A percentile compares a stretch with the other conserved stretches of the same genome.
Evolutionary conservation across 208 protist genomes (phyloP).

Genomic region (Leishmania turanica): DNA sequence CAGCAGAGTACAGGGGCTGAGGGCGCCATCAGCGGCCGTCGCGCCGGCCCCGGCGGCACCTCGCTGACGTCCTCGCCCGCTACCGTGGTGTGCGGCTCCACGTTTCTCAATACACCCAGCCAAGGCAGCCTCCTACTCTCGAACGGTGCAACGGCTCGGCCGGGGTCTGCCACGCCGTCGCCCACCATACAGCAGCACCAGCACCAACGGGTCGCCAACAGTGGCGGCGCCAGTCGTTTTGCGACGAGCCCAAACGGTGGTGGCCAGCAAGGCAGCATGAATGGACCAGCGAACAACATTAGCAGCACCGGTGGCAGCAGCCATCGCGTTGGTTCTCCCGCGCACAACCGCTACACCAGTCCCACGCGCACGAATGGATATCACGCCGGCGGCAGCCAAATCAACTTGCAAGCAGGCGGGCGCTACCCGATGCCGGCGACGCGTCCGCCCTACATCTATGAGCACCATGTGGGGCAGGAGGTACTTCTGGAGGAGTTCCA

Average conservation of each 20-base stretch:
- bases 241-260: constrained; percentile 20
- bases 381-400: constrained; percentile 1
- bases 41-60: not conserved
- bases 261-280: constrained; percentile 18
- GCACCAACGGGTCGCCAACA: constrained; percentile 4
- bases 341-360: constrained; percentile 11
- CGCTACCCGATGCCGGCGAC: constrained; percentile 6
- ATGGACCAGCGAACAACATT: not conserved
- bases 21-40: not conserved
- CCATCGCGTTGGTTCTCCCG: constrained; percentile 13
- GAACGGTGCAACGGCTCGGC: not conserved
- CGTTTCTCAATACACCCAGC: constrained; percentile 3
- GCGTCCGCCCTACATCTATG: constrained; percentile 54
- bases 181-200: constrained; percentile 7
- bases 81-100: constrained; percentile 8
- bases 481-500: constrained; percentile 70
- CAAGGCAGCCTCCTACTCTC: not conserved
- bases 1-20: not conserved
- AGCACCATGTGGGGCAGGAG: constrained; percentile 64
- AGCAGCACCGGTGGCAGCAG: constrained; percentile 4
- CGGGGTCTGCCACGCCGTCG: not conserved
- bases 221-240: not conserved
- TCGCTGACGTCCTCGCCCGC: constrained; percentile 2
- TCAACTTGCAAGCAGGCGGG: constrained; percentile 5
- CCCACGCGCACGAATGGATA: constrained; percentile 9